Evolutionary conservation across 1,139 yeast species (phyloP), one percentile per base, ranked within the genome.

Genomic region (Hyphopichia fennica): DNA sequence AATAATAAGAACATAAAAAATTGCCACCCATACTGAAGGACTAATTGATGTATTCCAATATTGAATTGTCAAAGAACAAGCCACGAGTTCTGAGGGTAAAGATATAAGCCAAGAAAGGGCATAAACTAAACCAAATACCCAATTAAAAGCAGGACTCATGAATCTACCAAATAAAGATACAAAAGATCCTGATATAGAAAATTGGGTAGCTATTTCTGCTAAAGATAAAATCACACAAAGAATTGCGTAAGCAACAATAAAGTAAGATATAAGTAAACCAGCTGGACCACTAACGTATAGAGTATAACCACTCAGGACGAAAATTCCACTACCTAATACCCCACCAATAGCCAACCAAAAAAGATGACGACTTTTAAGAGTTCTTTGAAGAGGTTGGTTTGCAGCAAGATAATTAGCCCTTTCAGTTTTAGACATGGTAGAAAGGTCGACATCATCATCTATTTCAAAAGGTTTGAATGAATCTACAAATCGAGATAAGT

Each of bases 221-320:
- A 82, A 68, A n/a, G 82, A 76, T 50, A 77, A 78, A 50, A 81
- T 75, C 37, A 81, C 81, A 51, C 76, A 67, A 52, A 72, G 78
- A 45, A 82, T 63, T 45, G 72, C 56, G 40, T 62, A 58, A 25
- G 77, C 77, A 28, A 72, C 72, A 43, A 72, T 60, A 53, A 64
- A 65, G 53, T 53, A 67, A 49, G 78, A 82, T 43, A 83, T 75
- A 27, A 83, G 67, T 35, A 82, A 58, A 38, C 82, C 72, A 3
- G 82, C 89, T 11, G 93, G 91, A 35, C 93, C 93, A 58, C 87
- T 87, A 15, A 67, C 69, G 42, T 75, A 69, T 48, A 89, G 67
- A 2, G 86, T 85, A 41, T 76, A 73, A 25, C 95, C 96, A 46
- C 84, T 78, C 43, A 89, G 85, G 11, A 88, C 86, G 53, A 75